These are phyloP conservation scores for Ambrosiella xylebori DNA, from an alignment of 2,329 filamentous ascomycete genomes.

Conservation along the genomic window DNA sequence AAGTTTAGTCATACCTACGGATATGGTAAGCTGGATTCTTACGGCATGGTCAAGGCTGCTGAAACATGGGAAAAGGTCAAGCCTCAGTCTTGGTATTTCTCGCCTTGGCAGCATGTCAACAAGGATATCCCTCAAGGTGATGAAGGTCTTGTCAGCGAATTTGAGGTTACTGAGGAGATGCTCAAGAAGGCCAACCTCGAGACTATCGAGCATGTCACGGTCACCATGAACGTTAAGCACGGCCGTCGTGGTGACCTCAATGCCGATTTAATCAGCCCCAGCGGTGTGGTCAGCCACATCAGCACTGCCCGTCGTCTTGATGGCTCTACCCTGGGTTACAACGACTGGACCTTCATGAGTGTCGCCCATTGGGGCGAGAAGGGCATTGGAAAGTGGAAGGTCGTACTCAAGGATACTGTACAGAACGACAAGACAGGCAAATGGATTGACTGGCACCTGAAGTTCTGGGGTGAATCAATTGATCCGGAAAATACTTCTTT, in stretches of 20 bases:
- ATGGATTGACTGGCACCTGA: conserved; percentile 83
- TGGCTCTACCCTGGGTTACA: conserved; percentile 49
- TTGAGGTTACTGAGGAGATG: conserved; percentile 68
- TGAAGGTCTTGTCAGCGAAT: conserved; percentile 59
- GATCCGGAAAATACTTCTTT: conserved; percentile 55
- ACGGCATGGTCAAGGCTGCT: conserved; percentile 65
- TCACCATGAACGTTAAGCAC: conserved; percentile 94
- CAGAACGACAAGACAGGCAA: conserved; percentile 60
- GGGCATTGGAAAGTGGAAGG: conserved; percentile 76
- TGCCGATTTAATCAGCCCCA: conserved; percentile 76
- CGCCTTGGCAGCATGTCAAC: conserved; percentile 84
- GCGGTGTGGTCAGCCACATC: conserved; percentile 67
- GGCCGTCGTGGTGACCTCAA: conserved; percentile 76
- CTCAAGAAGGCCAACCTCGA: conserved; percentile 68
- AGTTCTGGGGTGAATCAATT: conserved; percentile 80
- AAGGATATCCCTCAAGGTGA: conserved; percentile 72
- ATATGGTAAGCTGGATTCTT: conserved; percentile 89
- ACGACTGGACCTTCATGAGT: conserved; percentile 98
- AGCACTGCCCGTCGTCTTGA: conserved; percentile 60
- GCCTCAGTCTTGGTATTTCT: conserved; percentile 87
- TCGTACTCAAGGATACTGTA: conserved; percentile 71
- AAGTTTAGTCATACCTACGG: conserved; percentile 90
- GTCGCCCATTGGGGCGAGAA: conserved; percentile 92
- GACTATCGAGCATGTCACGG: conserved; percentile 80
- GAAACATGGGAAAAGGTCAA: conserved; percentile 80